Base-by-base conservation (phyloP, 257 asterid genomes). In the Cynanchum wilfordii region DNA sequence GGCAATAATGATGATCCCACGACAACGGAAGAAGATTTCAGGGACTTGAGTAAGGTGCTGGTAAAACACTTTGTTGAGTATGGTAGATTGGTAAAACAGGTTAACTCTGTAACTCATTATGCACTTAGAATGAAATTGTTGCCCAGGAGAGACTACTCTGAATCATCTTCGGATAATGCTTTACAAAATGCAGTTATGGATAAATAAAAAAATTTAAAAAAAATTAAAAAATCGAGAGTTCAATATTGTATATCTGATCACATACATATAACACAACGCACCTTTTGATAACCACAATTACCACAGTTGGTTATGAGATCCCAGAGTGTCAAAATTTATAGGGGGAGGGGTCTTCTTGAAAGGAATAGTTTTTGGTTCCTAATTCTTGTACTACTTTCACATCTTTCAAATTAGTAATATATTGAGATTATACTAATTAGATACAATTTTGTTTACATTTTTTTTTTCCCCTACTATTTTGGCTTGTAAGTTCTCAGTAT, bases 81-180 rank as follows among this genome's bases (percentile, higher is more conserved):
- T 70, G 96, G 92, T 75, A 79, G 77, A 52, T 75, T 92, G 85
- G 81, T 92, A 79, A 95, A 95, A 78, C 90, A 86, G 89, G 83
- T 92, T 79, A 92, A 86, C 77, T 79, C 90, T 17, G 80, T 88
- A 74, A 75, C 77, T 40, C 84, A 79, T 33, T 71, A 77, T 73
- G 86, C 86, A 79, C 75, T 86, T 36, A 79, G 84, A 72, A 60
- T 60, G 83, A 79, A 86, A 56, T 71, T 83, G 78, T 70, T 84
- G n/a, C 72, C 80, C 15, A 82, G 74, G 68, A 79, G 63, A 75
- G 90, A 78, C 69, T 13, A 78, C 69, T 13, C 27, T 11, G 86
- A 80, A 72, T 68, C 80, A 55, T 75, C 82, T 62, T 70, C 83
- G 11, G 82, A 78, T 79, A 83, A 76, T 82, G 70, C 65, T 84